A percentile compares a stretch with the other conserved stretches of the same genome.
phyloP scores from a whole-genome alignment of 371 early-diverging fungal genomes.

The Syncephalis fuscata region DNA sequence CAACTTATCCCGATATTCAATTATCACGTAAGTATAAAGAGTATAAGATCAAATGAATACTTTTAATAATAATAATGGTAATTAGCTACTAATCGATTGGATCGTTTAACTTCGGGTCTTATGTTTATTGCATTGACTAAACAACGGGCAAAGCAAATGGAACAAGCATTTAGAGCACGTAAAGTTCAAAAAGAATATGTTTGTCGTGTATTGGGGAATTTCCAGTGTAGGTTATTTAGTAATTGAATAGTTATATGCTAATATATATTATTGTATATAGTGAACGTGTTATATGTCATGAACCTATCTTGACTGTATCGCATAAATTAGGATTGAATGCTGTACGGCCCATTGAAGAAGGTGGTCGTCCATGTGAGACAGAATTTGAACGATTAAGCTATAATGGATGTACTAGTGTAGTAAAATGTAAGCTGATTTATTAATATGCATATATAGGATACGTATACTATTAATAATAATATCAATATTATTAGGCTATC shows the following conservation, averaged over 20 bases:
- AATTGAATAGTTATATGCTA: neutral
- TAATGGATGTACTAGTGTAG: slow-evolving; percentile 48
- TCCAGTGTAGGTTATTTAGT: slow-evolving; percentile 32
- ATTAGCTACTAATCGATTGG: slow-evolving; percentile 71
- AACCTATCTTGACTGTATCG: slow-evolving; percentile 66
- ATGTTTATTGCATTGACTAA: slow-evolving; percentile 58
- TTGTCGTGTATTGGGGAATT: slow-evolving; percentile 69
- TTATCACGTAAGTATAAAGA: slow-evolving; percentile 22
- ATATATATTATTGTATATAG: neutral
- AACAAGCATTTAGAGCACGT: slow-evolving; percentile 37
- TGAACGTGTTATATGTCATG: slow-evolving; percentile 39
- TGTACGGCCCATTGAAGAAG: slow-evolving; percentile 28
- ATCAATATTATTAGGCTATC: slow-evolving; percentile 18
- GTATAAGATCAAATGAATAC: neutral
- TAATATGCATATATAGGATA: neutral
- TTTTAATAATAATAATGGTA: neutral
- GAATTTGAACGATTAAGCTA: slow-evolving; percentile 41
- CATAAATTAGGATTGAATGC: slow-evolving; percentile 75
- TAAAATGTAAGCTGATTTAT: slow-evolving; percentile 19
- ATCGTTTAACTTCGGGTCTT: slow-evolving; percentile 85
- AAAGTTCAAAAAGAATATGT: slow-evolving; percentile 73
- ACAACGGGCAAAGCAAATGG: slow-evolving; percentile 37
- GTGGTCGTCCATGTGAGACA: slow-evolving; percentile 69
- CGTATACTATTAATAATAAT: neutral
- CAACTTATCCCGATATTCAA: too few relatives aligned